Conservation (phyloP, 169 alveolate genomes). For the Plasmodium knowlesi region DNA sequence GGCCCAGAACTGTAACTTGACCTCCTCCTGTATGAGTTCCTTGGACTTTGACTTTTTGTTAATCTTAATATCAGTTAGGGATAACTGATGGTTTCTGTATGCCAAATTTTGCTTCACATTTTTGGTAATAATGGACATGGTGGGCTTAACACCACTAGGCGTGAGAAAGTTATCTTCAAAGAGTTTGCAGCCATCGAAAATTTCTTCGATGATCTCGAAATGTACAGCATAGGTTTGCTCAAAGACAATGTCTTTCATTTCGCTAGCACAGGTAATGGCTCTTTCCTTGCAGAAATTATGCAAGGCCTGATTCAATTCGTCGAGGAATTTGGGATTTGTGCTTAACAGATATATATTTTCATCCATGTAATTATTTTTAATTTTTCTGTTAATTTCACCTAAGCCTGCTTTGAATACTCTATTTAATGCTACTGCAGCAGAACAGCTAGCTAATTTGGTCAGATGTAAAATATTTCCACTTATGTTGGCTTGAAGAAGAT, state of each 20-base stretch:
- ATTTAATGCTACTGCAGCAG: conserved; percentile 88
- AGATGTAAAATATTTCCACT: conserved; percentile 86
- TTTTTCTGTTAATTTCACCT: conserved; percentile 85
- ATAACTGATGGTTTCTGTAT: conserved; percentile 81
- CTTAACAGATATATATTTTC: conserved; percentile 81
- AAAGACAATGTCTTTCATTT: conserved; percentile 89
- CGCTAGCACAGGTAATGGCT: conserved; percentile 87
- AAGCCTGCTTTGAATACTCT: conserved; percentile 87
- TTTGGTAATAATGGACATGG: conserved; percentile 82
- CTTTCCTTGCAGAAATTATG: conserved; percentile 87
- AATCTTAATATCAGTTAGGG: conserved; percentile 83
- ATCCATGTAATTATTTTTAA: conserved; percentile 77
- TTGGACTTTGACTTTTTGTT: conserved; percentile 83
- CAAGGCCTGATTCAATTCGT: conserved; percentile 82
- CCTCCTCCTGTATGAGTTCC: conserved; percentile 87
- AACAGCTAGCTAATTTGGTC: conserved; percentile 86
- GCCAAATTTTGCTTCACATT: conserved; percentile 82
- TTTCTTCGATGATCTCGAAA: conserved; percentile 89
- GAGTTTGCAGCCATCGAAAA: conserved; percentile 87
- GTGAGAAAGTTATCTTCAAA: conserved; percentile 87
- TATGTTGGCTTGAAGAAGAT: conserved; percentile 88
- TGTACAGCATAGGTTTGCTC: conserved; percentile 92
- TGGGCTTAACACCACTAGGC: conserved; percentile 79
- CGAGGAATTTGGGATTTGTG: conserved; percentile 82
- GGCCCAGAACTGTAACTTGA: conserved; percentile 90